Evolutionary conservation across 176 grass and related monocot genomes (phyloP), one percentile per base, ranked within the genome.

Genomic region (Poa annua): DNA sequence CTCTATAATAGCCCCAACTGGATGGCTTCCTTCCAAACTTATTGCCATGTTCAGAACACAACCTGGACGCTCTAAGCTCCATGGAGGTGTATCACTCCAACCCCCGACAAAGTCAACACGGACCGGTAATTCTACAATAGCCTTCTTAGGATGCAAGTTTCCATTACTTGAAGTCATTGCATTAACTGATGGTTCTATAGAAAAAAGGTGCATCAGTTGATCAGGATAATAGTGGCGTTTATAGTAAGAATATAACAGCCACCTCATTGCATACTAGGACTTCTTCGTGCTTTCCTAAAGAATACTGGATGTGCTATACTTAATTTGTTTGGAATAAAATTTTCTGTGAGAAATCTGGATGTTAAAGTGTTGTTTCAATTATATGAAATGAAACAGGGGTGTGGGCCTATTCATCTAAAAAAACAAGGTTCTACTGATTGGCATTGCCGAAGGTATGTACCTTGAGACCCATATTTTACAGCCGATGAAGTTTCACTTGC

Each of bases 21-120:
- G 96, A 89, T 93, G 92, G 52, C 73, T 86, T 62, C 86, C 90
- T 85, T 91, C 88, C 85, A 98, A 85, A 44, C 77, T 81, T 74
- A 98, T 95, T 48, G 96, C 96, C 96, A 98, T 98, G 79, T 98
- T 98, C 73, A 98, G 82, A 90, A 98, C 96, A 91, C 92, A 98
- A 71, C 96, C 96, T 69, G 88, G 80, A 76, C 90, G 86, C 85
- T 98, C 92, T 90, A 98, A 89, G 62, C 96, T 98, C 92, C 92
- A 98, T 34, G 96, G 92, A 85, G 96, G 96, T 15, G 96, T 98
- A 76, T 98, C 96, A 74, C 96, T 98, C 96, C 96, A 98, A 78
- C 96, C 92, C n/a, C 96, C 92, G 21, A 95, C 92, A 36, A 98
- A 95, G 51, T 98, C 96, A 79, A 93, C 92, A 63, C 96, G 90